Percentiles rank a stretch among this genome's conserved stretches.
Conservation (phyloP, 2,329 filamentous ascomycete genomes). For the Aspergillus novofumigatus region DNA sequence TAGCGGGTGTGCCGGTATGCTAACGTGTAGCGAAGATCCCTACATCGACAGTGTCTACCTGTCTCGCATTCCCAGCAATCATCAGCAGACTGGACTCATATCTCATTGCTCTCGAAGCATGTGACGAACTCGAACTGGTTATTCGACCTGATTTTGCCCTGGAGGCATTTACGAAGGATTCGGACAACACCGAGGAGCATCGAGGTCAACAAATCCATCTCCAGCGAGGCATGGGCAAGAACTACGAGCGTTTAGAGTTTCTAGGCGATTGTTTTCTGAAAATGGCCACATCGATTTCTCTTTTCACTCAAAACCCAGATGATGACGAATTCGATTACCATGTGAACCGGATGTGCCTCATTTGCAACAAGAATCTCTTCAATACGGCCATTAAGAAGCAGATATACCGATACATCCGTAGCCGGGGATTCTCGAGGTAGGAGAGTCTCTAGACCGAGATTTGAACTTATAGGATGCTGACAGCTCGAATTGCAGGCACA, state of each 20-base stretch:
- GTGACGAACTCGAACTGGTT: conserved; percentile 58
- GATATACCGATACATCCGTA: conserved; percentile 73
- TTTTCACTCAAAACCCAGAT: conserved; percentile 72
- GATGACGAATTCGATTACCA: conserved; percentile 84
- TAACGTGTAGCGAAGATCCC: conserved; percentile 55
- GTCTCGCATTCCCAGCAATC: conserved; percentile 74
- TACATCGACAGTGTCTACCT: conserved; percentile 64
- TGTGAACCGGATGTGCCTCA: conserved; percentile 80
- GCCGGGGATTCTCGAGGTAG: conserved; percentile 70
- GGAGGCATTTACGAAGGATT: conserved; percentile 90
- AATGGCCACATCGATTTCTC: conserved; percentile 85
- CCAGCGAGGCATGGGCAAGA: conserved; percentile 81
- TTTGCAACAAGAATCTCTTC: conserved; percentile 89
- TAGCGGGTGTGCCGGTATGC: neutral
- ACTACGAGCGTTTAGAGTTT: conserved; percentile 93
- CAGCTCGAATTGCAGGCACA: conserved; percentile 47
- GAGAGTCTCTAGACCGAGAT: conserved; percentile 5
- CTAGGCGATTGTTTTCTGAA: conserved; percentile 92
- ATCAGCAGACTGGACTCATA: conserved; percentile 79
- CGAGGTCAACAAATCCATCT: conserved; percentile 65
- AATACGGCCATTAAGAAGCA: conserved; percentile 65
- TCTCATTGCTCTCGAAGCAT: conserved; percentile 75
- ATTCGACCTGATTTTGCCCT: conserved; percentile 68
- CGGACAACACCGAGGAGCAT: conserved; percentile 75
- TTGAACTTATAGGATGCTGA: conserved; percentile 2